Evolutionary conservation across 208 protist genomes (phyloP), one percentile per base, ranked within the genome.

Genomic region (Trypanosoma melophagium): DNA sequence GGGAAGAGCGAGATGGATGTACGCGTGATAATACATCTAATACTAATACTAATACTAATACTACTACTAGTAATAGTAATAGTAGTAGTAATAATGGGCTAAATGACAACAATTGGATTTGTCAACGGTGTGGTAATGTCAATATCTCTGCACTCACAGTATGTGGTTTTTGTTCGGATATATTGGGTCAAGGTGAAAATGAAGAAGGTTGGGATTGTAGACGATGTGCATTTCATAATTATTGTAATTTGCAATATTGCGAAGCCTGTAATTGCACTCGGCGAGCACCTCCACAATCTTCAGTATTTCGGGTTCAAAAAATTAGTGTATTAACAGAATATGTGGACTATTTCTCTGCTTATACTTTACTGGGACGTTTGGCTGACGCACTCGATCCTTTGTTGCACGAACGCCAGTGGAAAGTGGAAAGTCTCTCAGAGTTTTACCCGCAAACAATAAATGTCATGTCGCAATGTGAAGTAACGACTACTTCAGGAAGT

Each of bases 211-310:
- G 80, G 80, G 28, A 58, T 14, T 86, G 80, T 69, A 25, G n/a
- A 45, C 72, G 77, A 4, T 86, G 80, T 58, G 21, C 54, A 7
- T 83, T 75, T 65, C 52, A 66, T 24, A 82, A 86, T 49, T 66
- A 67, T 51, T 59, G 66, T 44, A 38, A 19, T 54, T 25, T 67
- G 7, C 44, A 54, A 17, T 21, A 40, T 17, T 77, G 72, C 35
- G 72, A 72, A 40, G 66, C 66, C 3, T 77, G 72, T 35, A 51
- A 40, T 51, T 56, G 45, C 21, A 1, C 56, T 0, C 44, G 56
- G 8, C n/a, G 17, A 14, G 12, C 3, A 47, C 42, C 7, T 31
- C 16, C 17, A 4, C 57, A 13, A 19, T 13, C 9, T 35, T 35
- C 21, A 59, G n/a, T 13, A 2, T 65, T 60, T 53, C 22, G 21